Evolutionary conservation across 441 rosid genomes (phyloP), one percentile per base, ranked within the genome.

Genomic region (Isatis lusitanica): DNA sequence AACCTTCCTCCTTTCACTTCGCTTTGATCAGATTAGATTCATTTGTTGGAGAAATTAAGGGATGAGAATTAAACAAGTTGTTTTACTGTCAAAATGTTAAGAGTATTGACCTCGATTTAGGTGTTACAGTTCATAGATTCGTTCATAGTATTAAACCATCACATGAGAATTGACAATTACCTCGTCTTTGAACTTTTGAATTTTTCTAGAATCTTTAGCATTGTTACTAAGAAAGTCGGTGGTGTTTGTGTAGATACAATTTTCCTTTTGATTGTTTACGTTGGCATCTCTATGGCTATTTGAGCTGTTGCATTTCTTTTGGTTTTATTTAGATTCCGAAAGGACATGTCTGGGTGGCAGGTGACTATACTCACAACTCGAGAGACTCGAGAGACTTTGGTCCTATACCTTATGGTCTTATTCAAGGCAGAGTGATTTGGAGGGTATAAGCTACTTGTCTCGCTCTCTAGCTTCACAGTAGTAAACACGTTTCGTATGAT

Each of bases 351-450:
- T 33, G 59, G 59, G 59, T 53, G 59, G 36, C 28, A 53, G 98
- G 98, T 56, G 97, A 91, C 82, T 74, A 88, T 79, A 72, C 64
- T 51, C 81, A 84, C 28, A 67, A 80, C 56, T 85, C 96, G 0
- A 74, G 58, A 18, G 98, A 91, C 84, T 93, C 97, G 1, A 87
- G 96, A 78, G 31, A 44, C 7, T 91, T 85, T 71, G 98, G 98
- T 55, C 81, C 92, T 6, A 78, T 89, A 77, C 93, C 98, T 42
- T 87, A 81, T 48, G 88, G 89, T 26, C 98, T 91, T 82, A 68
- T 91, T 70, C 78, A 82, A 59, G 96, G 85, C 74, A 88, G 68
- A 84, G 80, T 84, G 3, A 73, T 85, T 71, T 93, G 86, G 84
- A 85, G 87, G 90, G 97, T 93, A 79, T 63, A 13, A 30, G 36